A percentile compares a stretch with the other conserved stretches of the same genome.
phyloP scores from a whole-genome alignment of 768 basidiomycete genomes.

The Naematelia aurantialba region DNA sequence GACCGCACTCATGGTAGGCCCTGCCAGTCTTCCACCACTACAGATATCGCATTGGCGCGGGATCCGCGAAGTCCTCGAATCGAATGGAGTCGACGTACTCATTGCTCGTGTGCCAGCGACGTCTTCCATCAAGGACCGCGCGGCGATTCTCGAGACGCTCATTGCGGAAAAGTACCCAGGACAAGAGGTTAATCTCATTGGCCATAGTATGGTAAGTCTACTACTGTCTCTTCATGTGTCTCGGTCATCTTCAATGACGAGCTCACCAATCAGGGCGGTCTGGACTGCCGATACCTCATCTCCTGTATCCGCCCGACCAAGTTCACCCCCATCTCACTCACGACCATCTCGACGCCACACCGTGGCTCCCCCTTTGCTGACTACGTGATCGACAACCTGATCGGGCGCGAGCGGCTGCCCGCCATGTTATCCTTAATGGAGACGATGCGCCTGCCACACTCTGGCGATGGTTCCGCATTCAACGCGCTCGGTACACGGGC shows the following conservation, averaged over 20 bases:
- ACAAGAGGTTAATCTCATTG: conserved; percentile 81
- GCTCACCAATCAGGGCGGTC: conserved; percentile 64
- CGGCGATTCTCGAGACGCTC: conserved; percentile 77
- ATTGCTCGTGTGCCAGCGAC: conserved; percentile 93
- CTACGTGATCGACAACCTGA: conserved; percentile 55
- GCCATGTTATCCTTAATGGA: conserved; percentile 59
- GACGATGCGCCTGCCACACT: conserved; percentile 74
- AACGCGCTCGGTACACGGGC: conserved; percentile 75
- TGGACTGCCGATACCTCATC: conserved; percentile 85
- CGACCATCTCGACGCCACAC: conserved; percentile 93
- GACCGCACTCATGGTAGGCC: conserved; percentile 29
- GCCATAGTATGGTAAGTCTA: conserved; percentile 69
- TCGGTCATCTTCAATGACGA: neutral
- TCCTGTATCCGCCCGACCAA: conserved; percentile 72
- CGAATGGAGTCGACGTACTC: conserved; percentile 82
- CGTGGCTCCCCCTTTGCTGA: conserved; percentile 90
- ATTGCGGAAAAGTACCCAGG: conserved; percentile 79
- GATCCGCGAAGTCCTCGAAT: conserved; percentile 84
- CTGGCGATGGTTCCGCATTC: conserved; percentile 92
- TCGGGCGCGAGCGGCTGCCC: conserved; percentile 52
- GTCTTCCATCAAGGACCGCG: conserved; percentile 79
- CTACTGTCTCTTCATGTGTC: neutral
- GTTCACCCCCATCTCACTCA: conserved; percentile 79
- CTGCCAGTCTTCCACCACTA: conserved; percentile 52
- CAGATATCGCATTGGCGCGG: conserved; percentile 96